Base-by-base conservation (phyloP, 805 yeast species). In the Lachancea sp. region DNA sequence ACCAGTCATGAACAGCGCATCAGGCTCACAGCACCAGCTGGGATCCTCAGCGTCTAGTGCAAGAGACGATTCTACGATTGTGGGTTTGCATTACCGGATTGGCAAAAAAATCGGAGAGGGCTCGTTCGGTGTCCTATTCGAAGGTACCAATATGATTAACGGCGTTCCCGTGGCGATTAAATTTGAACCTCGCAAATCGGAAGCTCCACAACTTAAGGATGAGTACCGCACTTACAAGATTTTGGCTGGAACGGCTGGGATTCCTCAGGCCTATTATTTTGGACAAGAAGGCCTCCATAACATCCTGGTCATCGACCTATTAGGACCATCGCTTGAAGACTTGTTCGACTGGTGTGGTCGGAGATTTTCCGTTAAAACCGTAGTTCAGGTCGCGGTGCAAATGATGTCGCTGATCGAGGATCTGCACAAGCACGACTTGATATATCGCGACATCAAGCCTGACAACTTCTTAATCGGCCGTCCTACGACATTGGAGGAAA, bases 51-150 rank as follows among this genome's bases (percentile, higher is more conserved):
- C 32, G 40, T 33, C 42, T 29, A 44, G 44, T 40, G 38, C 53
- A 6, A 48, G 56, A 26, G 58, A 55, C 30, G 58, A 53, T 37
- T 50, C 56, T 5, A 55, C 58, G 11, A 67, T 70, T 34, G 96
- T 92, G 34, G 98, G 98, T 18, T 79, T 90, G 46, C 98, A 92
- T 69, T 92, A 89, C 67, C 83, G 88, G 53, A 92, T 92, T 42
- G 98, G 97, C 44, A 90, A 89, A 64, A 92, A 92, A 68, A 89
- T 92, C 46, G 98, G 98, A 43, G 97, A 92, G 66, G 98, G 98
- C 32, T 90, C 97, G 3, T 92, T 92, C 63, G 98, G 98, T 42
- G 95, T 92, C 39, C 83, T 92, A 45, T 92, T 92, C 61, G 97
- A 92, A 68, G 98, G 98, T 47, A 77, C 86, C 31, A 90, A 92